Percentiles rank a stretch among this genome's conserved stretches.
phyloP scores from a whole-genome alignment of 2,329 filamentous ascomycete species.

The Hymenotorrendiella dingleyae region DNA sequence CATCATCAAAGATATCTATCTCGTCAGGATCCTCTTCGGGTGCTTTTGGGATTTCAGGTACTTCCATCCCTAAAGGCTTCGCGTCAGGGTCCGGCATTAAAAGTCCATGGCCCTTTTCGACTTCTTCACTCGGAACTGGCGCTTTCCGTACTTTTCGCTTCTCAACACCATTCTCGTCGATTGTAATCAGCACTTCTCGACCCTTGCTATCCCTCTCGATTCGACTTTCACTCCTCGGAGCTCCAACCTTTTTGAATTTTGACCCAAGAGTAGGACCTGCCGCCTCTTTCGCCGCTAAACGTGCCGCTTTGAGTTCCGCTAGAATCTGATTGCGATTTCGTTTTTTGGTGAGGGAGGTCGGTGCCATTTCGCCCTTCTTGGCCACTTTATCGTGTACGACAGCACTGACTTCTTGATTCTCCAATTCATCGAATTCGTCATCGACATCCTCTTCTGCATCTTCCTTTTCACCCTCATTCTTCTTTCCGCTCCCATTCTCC shows the following conservation, averaged over 20 bases:
- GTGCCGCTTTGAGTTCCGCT: slow-evolving; percentile 58
- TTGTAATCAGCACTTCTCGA: slow-evolving; percentile 57
- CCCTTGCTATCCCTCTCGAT: slow-evolving; percentile 57
- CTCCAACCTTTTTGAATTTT: slow-evolving; percentile 61
- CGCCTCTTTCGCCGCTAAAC: slow-evolving; percentile 50
- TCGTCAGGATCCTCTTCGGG: slow-evolving; percentile 48
- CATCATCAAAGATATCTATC: slow-evolving; percentile 60
- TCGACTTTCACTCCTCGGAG: slow-evolving; percentile 46
- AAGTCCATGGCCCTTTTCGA: slow-evolving; percentile 37
- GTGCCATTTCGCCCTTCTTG: slow-evolving; percentile 57
- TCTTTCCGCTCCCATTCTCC: slow-evolving; percentile 27
- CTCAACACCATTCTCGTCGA: slow-evolving; percentile 61
- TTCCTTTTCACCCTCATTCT: slow-evolving; percentile 28
- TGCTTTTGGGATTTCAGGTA: slow-evolving; percentile 49
- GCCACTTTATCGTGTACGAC: slow-evolving; percentile 40
- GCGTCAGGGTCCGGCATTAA: slow-evolving; percentile 48
- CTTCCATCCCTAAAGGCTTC: slow-evolving; percentile 59
- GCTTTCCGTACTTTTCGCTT: slow-evolving; percentile 58
- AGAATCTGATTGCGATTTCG: slow-evolving; percentile 61
- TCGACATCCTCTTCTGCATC: slow-evolving; percentile 46
- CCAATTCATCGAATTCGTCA: slow-evolving; percentile 57
- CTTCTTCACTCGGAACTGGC: slow-evolving; percentile 27
- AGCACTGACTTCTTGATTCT: slow-evolving; percentile 48
- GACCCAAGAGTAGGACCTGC: slow-evolving; percentile 48
- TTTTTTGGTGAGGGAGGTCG: slow-evolving; percentile 49